Evolutionary conservation across 352 stramenopile genomes (phyloP), one percentile per base, ranked within the genome.

Genomic region (Globisporangium yorkense): DNA sequence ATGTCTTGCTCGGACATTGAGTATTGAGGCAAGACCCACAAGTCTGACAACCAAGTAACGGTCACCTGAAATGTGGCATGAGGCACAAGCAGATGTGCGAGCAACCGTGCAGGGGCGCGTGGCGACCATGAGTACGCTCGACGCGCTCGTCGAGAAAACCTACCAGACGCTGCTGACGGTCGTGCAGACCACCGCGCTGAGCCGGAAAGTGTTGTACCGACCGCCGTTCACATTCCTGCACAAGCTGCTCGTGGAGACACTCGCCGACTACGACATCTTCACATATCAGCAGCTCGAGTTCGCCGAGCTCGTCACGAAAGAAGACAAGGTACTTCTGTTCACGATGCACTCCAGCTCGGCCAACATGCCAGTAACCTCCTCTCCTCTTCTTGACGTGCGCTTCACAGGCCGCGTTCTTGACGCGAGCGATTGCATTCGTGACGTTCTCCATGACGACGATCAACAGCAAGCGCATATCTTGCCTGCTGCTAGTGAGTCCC

Each of bases 181-280:
- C 53, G 80, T 90, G 13, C 70, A 88, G 43, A 89, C 80, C 5
- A 90, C 80, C 4, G 78, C 75, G 5, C 67, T 94, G 54, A 90
- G 58, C 21, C 75, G 71, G 18, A 87, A 85, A 57, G 80, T 92
- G 24, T 65, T 94, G 4, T 48, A 64, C 13, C 75, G 84, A 9
- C 84, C 84, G 18, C 84, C 84, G 15, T 94, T 94, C 56, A 89
- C 83, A 3, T 92, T 94, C 40, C 57, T 94, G 5, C 82, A 94
- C 65, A 92, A 91, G 56, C 61, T 94, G 2, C 68, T 92, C 5
- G 62, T 90, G 8, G 80, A 91, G 52, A 88, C 76, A 9, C 60
- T 94, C 6, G 69, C 63, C 0, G 65, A 70, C 12, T 80, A 77
- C 57, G 70, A 78, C 39, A 80, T 94, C 33, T 92, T 92, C 58